These are phyloP conservation scores for Vanilla planifolia DNA, from an alignment of 106 monocot species.

Conservation along the genomic window DNA sequence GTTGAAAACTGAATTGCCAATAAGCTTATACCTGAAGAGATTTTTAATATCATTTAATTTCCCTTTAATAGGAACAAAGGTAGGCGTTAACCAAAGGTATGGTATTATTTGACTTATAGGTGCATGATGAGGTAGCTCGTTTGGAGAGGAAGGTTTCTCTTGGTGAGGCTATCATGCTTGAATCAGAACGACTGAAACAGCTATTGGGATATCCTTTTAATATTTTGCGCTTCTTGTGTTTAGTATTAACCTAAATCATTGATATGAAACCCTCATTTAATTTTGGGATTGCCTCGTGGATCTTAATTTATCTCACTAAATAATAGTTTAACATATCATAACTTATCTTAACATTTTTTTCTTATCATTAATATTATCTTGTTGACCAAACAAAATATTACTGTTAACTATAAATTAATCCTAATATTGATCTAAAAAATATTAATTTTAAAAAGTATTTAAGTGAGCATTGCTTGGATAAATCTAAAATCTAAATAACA, in stretches of 20 bases:
- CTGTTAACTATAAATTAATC: too few species aligned
- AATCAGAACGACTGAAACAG: constrained; percentile 3
- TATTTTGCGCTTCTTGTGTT: too few species aligned
- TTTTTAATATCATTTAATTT: too few species aligned
- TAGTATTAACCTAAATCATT: too few species aligned
- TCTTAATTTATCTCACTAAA: not conserved
- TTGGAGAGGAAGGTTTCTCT: not conserved
- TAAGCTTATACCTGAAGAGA: too few species aligned
- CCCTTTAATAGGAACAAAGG: not conserved
- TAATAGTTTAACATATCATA: not conserved
- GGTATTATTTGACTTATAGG: constrained; percentile 1
- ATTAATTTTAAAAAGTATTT: too few species aligned
- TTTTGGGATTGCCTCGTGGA: not conserved
- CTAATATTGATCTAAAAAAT: too few species aligned
- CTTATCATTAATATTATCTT: not conserved
- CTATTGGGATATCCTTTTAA: constrained; percentile 6
- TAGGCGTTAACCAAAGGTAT: not conserved
- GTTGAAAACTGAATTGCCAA: too few species aligned
- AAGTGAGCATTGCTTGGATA: too few species aligned
- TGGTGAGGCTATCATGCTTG: not conserved
- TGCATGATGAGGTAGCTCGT: not conserved
- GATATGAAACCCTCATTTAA: too few species aligned
- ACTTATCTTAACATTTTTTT: not conserved
- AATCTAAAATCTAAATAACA: too few species aligned
- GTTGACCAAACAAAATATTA: too few species aligned